Evolutionary conservation across 495 filamentous ascomycete genomes (phyloP).

Genomic region (Tuber magnatum): DNA sequence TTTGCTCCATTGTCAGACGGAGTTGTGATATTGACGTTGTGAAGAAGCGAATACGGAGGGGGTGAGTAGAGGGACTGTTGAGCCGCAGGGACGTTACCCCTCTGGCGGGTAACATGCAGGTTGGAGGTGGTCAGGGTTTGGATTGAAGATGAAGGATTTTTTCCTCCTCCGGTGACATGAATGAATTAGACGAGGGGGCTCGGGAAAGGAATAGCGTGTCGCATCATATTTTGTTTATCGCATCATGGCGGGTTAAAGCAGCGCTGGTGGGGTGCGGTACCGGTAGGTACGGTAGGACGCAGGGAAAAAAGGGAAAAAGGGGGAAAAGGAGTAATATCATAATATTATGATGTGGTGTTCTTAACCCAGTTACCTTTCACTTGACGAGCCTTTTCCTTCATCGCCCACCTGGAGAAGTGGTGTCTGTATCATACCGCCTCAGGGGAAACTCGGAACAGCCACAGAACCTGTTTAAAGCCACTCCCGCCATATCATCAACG

Average conservation of each 20-base stretch:
- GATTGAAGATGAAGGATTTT: neutral
- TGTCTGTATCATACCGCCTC: no score
- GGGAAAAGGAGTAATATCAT: no score
- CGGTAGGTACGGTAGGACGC: no score
- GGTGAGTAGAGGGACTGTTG: constrained; percentile 10
- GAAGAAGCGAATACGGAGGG: constrained; percentile 4
- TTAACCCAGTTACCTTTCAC: no score
- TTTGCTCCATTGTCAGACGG: constrained; percentile 26
- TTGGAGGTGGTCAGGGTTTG: neutral
- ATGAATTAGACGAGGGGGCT: no score
- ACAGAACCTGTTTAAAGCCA: neutral
- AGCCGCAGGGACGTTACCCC: constrained; percentile 21
- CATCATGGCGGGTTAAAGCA: no score
- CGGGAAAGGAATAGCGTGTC: no score
- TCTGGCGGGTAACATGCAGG: constrained; percentile 1
- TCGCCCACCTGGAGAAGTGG: no score
- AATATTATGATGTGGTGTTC: no score
- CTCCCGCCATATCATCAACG: neutral
- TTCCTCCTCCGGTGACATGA: neutral
- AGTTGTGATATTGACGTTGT: neutral
- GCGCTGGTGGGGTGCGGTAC: no score
- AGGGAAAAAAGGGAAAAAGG: no score
- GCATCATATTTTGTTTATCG: no score
- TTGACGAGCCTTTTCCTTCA: neutral
- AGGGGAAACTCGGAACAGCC: neutral